phyloP scores from a whole-genome alignment of 805 yeast genomes.

The Yarrowia deformans region DNA sequence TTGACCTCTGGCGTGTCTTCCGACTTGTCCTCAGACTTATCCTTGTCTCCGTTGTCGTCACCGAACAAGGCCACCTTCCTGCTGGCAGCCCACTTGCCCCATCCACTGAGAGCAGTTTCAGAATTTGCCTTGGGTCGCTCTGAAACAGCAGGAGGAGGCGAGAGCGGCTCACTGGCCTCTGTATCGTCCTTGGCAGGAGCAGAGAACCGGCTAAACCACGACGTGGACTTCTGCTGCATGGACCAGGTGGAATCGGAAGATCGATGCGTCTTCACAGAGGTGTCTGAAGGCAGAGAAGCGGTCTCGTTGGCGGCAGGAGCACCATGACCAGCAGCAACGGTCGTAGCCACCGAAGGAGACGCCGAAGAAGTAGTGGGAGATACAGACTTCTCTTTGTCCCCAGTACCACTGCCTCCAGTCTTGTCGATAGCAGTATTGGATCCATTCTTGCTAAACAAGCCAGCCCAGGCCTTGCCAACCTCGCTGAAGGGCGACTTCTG shows the following conservation, averaged over 20 bases:
- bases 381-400: conserved; percentile 23
- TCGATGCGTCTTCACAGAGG: conserved; percentile 28
- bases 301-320: neutral
- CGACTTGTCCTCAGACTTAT: neutral
- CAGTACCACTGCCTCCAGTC: neutral
- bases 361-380: conserved; percentile 21
- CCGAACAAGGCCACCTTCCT: conserved; percentile 19
- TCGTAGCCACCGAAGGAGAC: conserved; percentile 25
- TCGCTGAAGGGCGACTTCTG: conserved; percentile 24
- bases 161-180: conserved; percentile 7
- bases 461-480: conserved; percentile 31
- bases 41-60: neutral
- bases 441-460: conserved; percentile 22
- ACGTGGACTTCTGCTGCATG: conserved; percentile 12
- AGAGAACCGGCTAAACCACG: conserved; percentile 34
- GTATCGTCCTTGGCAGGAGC: conserved; percentile 9
- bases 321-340: conserved; percentile 28
- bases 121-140: conserved; percentile 30
- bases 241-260: conserved; percentile 34
- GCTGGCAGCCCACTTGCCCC: conserved; percentile 37
- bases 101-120: conserved; percentile 21
- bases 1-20: neutral
- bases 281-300: conserved; percentile 19
- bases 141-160: conserved; percentile 8
- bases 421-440: conserved; percentile 8